Evolutionary conservation across 352 stramenopile species (phyloP), one percentile per base, ranked within the genome.

Genomic region (Phytophthora megakarya): DNA sequence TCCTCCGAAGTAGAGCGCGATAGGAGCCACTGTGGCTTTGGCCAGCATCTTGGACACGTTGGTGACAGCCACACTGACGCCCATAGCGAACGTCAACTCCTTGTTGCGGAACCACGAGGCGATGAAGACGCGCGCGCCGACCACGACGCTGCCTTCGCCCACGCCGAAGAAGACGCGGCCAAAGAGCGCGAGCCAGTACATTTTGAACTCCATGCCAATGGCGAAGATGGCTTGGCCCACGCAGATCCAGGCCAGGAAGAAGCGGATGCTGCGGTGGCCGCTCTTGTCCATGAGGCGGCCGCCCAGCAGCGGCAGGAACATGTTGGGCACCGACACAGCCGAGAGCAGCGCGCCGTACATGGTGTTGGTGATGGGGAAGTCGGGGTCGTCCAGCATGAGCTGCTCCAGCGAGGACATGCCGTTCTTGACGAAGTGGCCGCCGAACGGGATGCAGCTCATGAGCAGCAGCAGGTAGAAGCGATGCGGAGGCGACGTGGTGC

Each of bases 1-100:
- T 21, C 86, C 83, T 15, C 88, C 84, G 65, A 93, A 95, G 54
- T 92, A 84, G 15, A 95, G 65, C 1, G 89, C 88, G 28, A 97
- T 80, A 0, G 90, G 90, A 12, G 87, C 90, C 19, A 96, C 85
- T 6, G 87, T 96, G 1, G 90, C 73, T 70, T 96, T 96, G 13
- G 90, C 89, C n/a, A 96, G 54, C 80, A 96, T 97, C 81, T 97
- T 97, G 57, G 81, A 92, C 11, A 97, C 58, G 63, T 96, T 97
- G n/a, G 90, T 95, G 33, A 95, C 63, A 13, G 86, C 89, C n/a
- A 97, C 89, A 38, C 69, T 87, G 12, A 96, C 86, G 32, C 90
- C 90, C 83, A 96, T 93, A 37, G 88, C 88, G 42, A 95, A 96
- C 11, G 86, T 95, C n/a, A 96, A 76, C 65, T 95, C 87, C 18